Evolutionary conservation across 306 rosid genomes (phyloP).

Genomic region (Casuarina glauca): DNA sequence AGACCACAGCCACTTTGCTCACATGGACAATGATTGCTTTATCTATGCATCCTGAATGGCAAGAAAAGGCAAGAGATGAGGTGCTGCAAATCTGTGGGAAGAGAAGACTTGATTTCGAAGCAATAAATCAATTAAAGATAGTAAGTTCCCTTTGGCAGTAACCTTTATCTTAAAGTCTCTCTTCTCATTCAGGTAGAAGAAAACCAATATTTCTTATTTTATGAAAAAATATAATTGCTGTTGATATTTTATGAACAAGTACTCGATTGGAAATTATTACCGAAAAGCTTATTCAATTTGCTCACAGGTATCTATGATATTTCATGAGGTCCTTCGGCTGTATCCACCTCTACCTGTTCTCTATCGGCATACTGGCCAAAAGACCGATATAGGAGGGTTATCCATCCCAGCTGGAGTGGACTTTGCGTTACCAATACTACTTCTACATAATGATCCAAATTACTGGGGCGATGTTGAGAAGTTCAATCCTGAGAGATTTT

Average conservation of each 20-base stretch:
- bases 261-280: no score
- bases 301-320: conserved; percentile 21
- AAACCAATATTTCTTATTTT: no score
- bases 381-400: conserved; percentile 33
- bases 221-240: no score
- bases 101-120: conserved; percentile 24
- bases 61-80: conserved; percentile 46
- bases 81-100: conserved; percentile 33
- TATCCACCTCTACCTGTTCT: conserved; percentile 18
- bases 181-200: no score
- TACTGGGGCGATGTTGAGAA: conserved; percentile 41
- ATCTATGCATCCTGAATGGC: conserved; percentile 49
- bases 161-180: no score
- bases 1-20: conserved; percentile 42
- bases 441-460: conserved; percentile 35
- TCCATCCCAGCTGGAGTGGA: conserved; percentile 42
- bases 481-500: conserved; percentile 49
- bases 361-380: conserved; percentile 7
- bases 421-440: conserved; percentile 15
- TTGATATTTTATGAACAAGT: no score
- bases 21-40: conserved; percentile 48
- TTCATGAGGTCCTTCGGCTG: conserved; percentile 29
- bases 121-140: conserved; percentile 36
- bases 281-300: no score
- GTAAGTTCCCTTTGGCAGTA: conserved; percentile 14